These are phyloP conservation scores for Acacia concinna DNA, from an alignment of 331 rosid genomes.

Conservation along the genomic window DNA sequence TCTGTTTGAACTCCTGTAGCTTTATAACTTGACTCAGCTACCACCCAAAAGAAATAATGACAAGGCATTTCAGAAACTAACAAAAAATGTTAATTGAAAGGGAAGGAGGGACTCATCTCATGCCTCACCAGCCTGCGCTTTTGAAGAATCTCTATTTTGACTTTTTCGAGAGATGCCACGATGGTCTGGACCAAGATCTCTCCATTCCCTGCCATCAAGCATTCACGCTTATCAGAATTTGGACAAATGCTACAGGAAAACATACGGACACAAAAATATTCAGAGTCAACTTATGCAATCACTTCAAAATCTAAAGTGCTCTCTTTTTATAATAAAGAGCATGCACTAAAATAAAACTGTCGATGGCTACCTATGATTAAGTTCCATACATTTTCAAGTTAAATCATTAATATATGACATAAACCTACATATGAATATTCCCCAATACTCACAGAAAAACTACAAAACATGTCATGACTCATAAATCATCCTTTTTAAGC, in stretches of 20 bases:
- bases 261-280: background rate
- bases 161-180: constrained; percentile 32
- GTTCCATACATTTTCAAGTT: background rate
- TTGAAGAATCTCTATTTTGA: constrained; percentile 41
- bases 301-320: constrained; percentile 8
- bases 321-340: constrained; percentile 3
- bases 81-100: constrained; percentile 9
- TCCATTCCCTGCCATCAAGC: constrained; percentile 45
- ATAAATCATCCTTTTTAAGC: constrained; percentile 3
- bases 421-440: constrained; percentile 7
- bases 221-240: constrained; percentile 23
- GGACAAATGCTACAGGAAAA: constrained; percentile 1
- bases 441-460: constrained; percentile 6
- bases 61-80: constrained; percentile 32
- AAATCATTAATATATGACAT: background rate
- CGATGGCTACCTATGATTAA: constrained; percentile 16
- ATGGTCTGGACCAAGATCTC: constrained; percentile 33
- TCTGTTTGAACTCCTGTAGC: constrained; percentile 55
- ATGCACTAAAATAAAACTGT: constrained; percentile 12
- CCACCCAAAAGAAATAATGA: constrained; percentile 19
- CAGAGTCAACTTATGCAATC: constrained; percentile 16
- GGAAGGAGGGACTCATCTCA: constrained; percentile 1
- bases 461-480: background rate
- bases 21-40: constrained; percentile 45
- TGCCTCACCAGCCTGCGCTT: constrained; percentile 46